Conservation (phyloP, 805 yeast genomes). For the Metschnikowia amazonensis region DNA sequence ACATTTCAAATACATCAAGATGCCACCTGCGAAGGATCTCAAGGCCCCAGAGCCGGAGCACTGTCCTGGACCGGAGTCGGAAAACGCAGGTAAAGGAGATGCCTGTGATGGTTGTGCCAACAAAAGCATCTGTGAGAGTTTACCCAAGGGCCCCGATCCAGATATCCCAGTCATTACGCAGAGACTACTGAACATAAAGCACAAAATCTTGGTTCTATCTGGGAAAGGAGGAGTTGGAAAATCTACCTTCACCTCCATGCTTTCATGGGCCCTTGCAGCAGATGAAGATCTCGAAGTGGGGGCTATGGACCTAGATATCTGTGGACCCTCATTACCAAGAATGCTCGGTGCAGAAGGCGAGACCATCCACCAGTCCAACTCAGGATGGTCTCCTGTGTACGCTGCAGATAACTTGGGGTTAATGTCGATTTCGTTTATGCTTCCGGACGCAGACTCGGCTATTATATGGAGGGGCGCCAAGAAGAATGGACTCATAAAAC, state of each 20-base stretch:
- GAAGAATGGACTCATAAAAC: constrained; percentile 88
- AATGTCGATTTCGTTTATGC: constrained; percentile 93
- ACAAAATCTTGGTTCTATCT: constrained; percentile 73
- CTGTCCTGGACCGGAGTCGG: constrained; percentile 98
- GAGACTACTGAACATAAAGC: constrained; percentile 61
- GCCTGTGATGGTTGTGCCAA: constrained; percentile 96
- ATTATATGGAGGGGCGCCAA: constrained; percentile 98
- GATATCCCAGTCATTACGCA: constrained; percentile 75
- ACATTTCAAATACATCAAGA: neutral
- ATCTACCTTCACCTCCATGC: constrained; percentile 91
- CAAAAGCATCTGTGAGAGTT: constrained; percentile 80
- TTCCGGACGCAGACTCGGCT: constrained; percentile 90
- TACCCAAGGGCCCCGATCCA: constrained; percentile 94
- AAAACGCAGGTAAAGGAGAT: constrained; percentile 86
- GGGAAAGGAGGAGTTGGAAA: constrained; percentile 98
- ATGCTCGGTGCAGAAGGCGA: constrained; percentile 93
- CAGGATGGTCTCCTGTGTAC: constrained; percentile 97
- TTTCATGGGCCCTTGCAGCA: constrained; percentile 94
- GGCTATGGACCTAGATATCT: constrained; percentile 94
- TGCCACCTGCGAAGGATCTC: constrained; percentile 27
- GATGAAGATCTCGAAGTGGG: constrained; percentile 80
- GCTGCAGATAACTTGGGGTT: constrained; percentile 92
- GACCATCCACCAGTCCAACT: constrained; percentile 77
- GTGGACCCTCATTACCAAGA: constrained; percentile 95
- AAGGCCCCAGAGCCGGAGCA: constrained; percentile 89